Base-by-base conservation (phyloP, 345 rosid genomes). In the Brassica nigra region DNA sequence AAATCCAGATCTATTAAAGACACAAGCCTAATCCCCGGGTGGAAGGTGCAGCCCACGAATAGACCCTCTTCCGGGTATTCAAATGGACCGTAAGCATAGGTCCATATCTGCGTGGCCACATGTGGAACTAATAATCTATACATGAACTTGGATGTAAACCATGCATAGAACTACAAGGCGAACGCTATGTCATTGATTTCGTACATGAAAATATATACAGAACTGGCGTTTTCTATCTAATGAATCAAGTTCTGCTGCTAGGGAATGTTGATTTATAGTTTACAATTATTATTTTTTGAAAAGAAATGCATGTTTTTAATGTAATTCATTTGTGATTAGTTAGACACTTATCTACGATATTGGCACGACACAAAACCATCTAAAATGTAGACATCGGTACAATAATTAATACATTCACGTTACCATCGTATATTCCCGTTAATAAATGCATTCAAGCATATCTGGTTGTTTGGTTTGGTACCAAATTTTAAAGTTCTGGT, bases 401-500 rank as follows among this genome's bases (percentile, higher is more conserved):
- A 29, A 20, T n/a, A 9, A 70, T 71, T 9, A 18, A 57, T 10
- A 52, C 55, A 39, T 39, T 28, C 23, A 67, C 59, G 67, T 37
- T 36, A 58, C 63, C 62, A 27, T 59, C 33, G 64, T 33, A 59
- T 59, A 59, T 59, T 10, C 15, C 1, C 27, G 52, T 49, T 23
- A 36, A 57, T 29, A 5, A 3, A 0, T 11, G 10, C 20, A 31
- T 11, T 27, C 34, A 61, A 61, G 65, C 15, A 27, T 16, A 57
- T 61, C 64, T 61, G 33, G 16, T 61, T 61, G 34, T 62, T 30
- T 39, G 31, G 70, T 76, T 62, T 30, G 65, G 34, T 61, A 28
- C 65, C 65, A 61, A 61, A 27, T 61, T 61, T 27, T 59, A 10
- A 54, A 62, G 3, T 30, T 31, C 39, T 69, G 37, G 34, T 54